Conservation (phyloP, 1,139 yeast species). For the Pichia sp. region DNA sequence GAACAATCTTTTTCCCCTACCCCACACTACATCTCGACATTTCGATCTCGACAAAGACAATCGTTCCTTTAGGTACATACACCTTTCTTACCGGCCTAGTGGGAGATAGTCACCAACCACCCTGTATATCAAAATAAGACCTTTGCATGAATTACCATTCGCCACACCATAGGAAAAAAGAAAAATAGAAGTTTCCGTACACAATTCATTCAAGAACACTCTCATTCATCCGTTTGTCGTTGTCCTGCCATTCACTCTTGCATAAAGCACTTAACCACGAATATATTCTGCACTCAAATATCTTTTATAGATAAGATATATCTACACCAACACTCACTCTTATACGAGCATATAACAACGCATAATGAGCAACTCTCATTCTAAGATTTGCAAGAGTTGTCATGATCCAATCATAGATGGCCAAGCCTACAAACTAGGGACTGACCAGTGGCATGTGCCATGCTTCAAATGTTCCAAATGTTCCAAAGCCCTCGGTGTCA, state of each 20-base stretch:
- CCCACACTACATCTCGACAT: background rate
- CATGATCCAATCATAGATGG: slow-evolving; percentile 56
- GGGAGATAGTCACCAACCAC: background rate
- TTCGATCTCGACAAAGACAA: background rate
- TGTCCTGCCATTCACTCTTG: background rate
- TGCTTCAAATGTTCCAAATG: slow-evolving; percentile 92
- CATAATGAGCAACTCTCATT: background rate
- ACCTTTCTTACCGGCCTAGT: background rate
- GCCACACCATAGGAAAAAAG: background rate
- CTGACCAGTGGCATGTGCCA: slow-evolving; percentile 91
- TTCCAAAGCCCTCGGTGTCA: slow-evolving; percentile 69
- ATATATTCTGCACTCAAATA: background rate
- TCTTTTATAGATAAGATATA: background rate
- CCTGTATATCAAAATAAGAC: background rate
- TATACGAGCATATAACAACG: slow-evolving; percentile 1
- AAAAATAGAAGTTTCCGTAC: background rate
- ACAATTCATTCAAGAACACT: background rate
- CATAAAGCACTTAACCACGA: background rate
- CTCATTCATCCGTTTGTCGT: background rate
- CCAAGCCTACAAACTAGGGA: slow-evolving; percentile 81
- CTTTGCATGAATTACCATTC: background rate
- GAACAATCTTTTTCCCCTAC: background rate
- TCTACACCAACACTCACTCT: background rate
- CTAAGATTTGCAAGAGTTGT: slow-evolving; percentile 29
- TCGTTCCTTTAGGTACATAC: background rate